Evolutionary conservation across 2,329 filamentous ascomycete genomes (phyloP), one percentile per base, ranked within the genome.

Genomic region (Penicillium sp.): DNA sequence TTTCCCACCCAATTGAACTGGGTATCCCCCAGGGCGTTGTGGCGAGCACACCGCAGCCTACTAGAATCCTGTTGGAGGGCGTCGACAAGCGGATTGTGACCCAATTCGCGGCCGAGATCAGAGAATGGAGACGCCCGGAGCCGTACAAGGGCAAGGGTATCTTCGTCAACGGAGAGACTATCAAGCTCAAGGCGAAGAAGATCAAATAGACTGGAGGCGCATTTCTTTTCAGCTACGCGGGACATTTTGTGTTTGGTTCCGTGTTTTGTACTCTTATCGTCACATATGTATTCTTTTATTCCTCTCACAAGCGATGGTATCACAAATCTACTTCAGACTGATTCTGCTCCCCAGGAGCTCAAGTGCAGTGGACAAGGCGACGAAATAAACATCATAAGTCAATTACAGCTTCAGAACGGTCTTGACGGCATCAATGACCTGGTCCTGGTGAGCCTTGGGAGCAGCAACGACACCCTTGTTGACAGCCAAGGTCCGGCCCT

Each of bases 111-210:
- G 93, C 93, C 0, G 77, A 84, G 61, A 94, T 98, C 59, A 79
- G 88, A 61, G 80, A 77, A 71, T 97, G 91, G 91, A 84, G 93
- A 66, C 80, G 80, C 57, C 93, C 93, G 28, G 93, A 98, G 74
- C 93, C 93, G 57, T 98, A 98, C 73, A 98, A 98, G 81, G 93
- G 93, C 59, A 97, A 98, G 82, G 93, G 93, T 62, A 95, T 98
- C 61, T 98, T 97, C 69, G 84, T 98, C 62, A 94, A 97, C 65
- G 88, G 90, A 56, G 89, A 98, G 78, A 96, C 89, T 28, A 96
- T 98, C 74, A 95, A 86, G 79, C 71, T 98, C 72, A 98, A 98
- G 84, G 85, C 88, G 64, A 98, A 96, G 85, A 93, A 91, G 80
- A 88, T 91, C 70, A 91, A 90, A 78, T 93, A 83, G 75, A 67